Base-by-base conservation (phyloP, 2,329 filamentous ascomycete genomes). In the Colletotrichum sp. region DNA sequence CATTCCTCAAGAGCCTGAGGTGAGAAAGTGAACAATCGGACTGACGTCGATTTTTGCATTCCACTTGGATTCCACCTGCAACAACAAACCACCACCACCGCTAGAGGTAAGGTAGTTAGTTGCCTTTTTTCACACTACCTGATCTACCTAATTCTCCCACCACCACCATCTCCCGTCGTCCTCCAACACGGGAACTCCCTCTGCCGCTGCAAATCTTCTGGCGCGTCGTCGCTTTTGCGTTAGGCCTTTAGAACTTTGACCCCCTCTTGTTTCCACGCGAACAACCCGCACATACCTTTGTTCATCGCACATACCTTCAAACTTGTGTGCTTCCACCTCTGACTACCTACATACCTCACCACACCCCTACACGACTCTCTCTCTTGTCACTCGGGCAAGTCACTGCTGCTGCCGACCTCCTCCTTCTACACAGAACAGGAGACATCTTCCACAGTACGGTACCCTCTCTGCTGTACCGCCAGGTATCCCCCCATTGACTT, bases 231-330 rank as follows among this genome's bases (percentile, higher is more conserved):
- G 43, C 43, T 21, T 52, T 52, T 52, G 43, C n/a, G n/a, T 52
- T 52, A 52, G 43, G 4, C 43, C 43, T 21, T 52, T 14, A 13
- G 43, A 36, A 26, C 57, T 70, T 70, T 63, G 57, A 70, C 68
- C 59, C 63, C 72, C 43, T 52, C 39, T 73, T 60, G 73, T 68
- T 76, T 69, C 70, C 30, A 30, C 74, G 52, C 55, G 73, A 72
- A 72, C 73, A 57, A n/a, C 16, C 32, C 32, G 55, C 72, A 75
- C 72, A 72, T 69, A 61, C 67, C 32, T 61, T 60, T 48, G 55
- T 13, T 9, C 24, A 66, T 52, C 39, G 63, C 63, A 66, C 63
- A 66, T 66, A 66, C 63, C 68, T 63, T 70, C 57, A 24, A 21
- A 28, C 55, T 28, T 18, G 55, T 59, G 43, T 28, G 55, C 55